Base-by-base conservation (phyloP, 2,329 filamentous ascomycete species). In the Calonectria pteridis region DNA sequence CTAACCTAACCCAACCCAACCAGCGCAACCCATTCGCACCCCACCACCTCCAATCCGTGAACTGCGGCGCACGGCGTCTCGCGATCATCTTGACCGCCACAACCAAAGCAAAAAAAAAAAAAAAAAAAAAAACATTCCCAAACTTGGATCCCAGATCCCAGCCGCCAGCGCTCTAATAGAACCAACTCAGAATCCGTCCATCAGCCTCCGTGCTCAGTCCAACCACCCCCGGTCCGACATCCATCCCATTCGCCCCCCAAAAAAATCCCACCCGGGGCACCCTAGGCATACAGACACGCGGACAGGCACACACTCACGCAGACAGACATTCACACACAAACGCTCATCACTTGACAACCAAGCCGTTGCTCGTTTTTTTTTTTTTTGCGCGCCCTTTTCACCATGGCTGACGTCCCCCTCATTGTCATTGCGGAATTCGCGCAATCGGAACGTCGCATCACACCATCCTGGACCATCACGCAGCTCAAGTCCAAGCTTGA, bases 401-500 rank as follows among this genome's bases (percentile, higher is more conserved):
- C 85, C 83, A 91, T 94, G 87, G 90, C 92, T 68, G 95, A 97
- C 84, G 90, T 97, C 71, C 93, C 94, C 77, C 89, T 97, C 80
- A 89, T 93, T 76, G 91, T 97, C 81, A 90, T 90, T 74, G 96
- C 94, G 66, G 93, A 95, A 74, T 94, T 93, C 84, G 89, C 94
- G 62, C 91, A 93, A 63, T 96, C 95, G 66, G 97, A 99, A 86
- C 94, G 96, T 75, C 94, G 97, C 78, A 92, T 98, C 83, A 96
- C 95, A 31, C 96, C 96, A 18, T 93, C 96, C 78, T 99, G 97
- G 97, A 93, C 93, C 75, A 93, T 99, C 82, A 89, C 90, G 69
- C 93, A 95, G 80, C 90, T 98, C 80, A 98, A 96, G 87, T 86
- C 89, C 67, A 97, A 97, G 84, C 92, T 99, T 66, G 96, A 98